Base-by-base conservation (phyloP, 2,329 filamentous ascomycete genomes). In the Fonsecaea pedrosoi region DNA sequence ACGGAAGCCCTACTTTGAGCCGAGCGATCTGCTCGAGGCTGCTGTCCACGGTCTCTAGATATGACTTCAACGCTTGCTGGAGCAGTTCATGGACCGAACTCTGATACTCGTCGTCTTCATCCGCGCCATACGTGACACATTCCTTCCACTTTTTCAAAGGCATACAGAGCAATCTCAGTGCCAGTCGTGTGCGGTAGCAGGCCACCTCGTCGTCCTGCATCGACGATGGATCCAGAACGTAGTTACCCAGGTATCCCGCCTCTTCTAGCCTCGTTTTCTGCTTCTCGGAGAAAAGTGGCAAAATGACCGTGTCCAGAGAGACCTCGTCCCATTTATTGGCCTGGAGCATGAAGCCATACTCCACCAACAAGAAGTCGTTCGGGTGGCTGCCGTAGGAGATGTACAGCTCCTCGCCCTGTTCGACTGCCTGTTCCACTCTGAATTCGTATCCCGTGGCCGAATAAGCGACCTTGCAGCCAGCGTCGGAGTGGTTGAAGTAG, bases 401-500 rank as follows among this genome's bases (percentile, higher is more conserved):
- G 48, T 66, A 69, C 48, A 68, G 34, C 37, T 68, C 66, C 32
- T 65, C 57, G 12, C 66, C 66, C 10, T n/a, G 25, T 2, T 8
- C n/a, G n/a, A 34, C 9, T 10, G 58, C 37, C 3, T 32, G 37
- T 25, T 58, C 48, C 34, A 38, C 45, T 4, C 13, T 62, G 32
- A 68, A 62, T 32, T 61, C 45, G 37, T 68, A 68, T 2, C 37
- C 35, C 9, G 57, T 42, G 18, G 48, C 15, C 25, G 66, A 65
- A 58, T 61, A 68, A 7, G 34, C 15, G 40, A 62, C 66, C 15
- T 62, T 60, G 50, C 62, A 66, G 15, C 59, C 64, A 12, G 12
- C 73, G 74, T 81, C 78, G 6, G 76, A 74, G 74, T 82, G 81
- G 70, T 82, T 82, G 67, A 82, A 82, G 66, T 81, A 82, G 73